Evolutionary conservation across 768 basidiomycete species (phyloP).

Genomic region (Suillus discolor): DNA sequence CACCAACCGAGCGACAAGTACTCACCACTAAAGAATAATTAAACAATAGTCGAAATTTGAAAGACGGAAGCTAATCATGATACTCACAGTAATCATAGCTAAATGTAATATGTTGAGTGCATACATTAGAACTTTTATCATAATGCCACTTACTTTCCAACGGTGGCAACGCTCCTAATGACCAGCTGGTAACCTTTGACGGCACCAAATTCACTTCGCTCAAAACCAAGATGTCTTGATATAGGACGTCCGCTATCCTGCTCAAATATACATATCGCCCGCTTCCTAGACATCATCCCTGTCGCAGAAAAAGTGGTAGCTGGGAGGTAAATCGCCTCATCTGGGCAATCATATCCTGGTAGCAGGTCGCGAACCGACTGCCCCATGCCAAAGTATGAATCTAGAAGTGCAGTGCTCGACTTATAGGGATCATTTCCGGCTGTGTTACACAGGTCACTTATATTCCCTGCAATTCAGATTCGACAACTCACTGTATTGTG

Average conservation of each 20-base stretch:
- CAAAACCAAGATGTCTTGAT: constrained; percentile 56
- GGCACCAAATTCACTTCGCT: constrained; percentile 58
- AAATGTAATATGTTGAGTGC: constrained; percentile 4
- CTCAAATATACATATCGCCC: constrained; percentile 68
- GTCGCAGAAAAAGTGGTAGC: constrained; percentile 50
- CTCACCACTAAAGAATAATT: constrained; percentile 32
- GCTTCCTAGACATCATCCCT: constrained; percentile 46
- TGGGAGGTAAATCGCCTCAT: constrained; percentile 59
- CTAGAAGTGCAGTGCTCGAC: constrained; percentile 61
- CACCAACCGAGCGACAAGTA: neutral
- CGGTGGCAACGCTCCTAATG: constrained; percentile 57
- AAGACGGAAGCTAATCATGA: neutral
- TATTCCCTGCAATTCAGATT: neutral
- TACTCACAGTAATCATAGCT: constrained; percentile 59
- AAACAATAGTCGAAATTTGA: neutral
- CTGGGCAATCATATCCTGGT: constrained; percentile 66
- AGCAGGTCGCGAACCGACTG: constrained; percentile 55
- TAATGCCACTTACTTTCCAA: constrained; percentile 56
- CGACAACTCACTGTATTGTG: constrained; percentile 51
- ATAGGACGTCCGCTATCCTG: constrained; percentile 60
- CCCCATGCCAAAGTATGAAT: constrained; percentile 68
- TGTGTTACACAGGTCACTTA: constrained; percentile 21
- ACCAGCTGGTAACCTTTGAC: constrained; percentile 61
- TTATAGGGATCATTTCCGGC: constrained; percentile 67
- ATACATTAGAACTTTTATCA: neutral